Conservation (phyloP, 768 basidiomycete genomes). For the Boletus speciosus region DNA sequence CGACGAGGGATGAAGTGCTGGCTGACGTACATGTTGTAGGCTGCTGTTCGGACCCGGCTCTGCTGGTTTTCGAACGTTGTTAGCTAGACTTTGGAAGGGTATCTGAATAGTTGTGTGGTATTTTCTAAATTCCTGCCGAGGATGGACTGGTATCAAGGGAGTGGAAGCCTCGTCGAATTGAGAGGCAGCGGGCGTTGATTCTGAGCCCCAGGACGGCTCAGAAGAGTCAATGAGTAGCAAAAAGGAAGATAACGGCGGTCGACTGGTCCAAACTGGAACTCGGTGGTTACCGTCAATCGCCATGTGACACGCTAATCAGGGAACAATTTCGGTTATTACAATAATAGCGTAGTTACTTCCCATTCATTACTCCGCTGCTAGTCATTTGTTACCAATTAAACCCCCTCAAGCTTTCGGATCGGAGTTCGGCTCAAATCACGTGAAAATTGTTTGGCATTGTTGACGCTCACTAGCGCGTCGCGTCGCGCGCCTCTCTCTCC, state of each 20-base stretch:
- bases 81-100: conserved; percentile 33
- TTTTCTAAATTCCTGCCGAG: background rate
- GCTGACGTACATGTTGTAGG: conserved; percentile 62
- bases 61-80: conserved; percentile 39
- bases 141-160: conserved; percentile 24
- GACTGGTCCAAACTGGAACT: background rate
- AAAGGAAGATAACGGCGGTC: conserved; percentile 1
- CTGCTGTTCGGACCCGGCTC: conserved; percentile 51
- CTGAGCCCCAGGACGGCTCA: conserved; percentile 11
- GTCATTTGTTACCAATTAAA: background rate
- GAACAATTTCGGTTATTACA: conserved; percentile 15
- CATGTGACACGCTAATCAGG: conserved; percentile 13
- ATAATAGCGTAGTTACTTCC: background rate
- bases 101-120: conserved; percentile 10
- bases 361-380: background rate
- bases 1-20: conserved; percentile 4
- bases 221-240: background rate
- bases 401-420: background rate
- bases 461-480: conserved; percentile 19
- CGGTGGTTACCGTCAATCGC: conserved; percentile 16
- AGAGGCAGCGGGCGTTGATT: conserved; percentile 19
- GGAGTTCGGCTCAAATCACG: conserved; percentile 5
- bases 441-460: conserved; percentile 23
- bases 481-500: conserved; percentile 25
- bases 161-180: conserved; percentile 26